These are phyloP conservation scores for Coemansia sp. DNA, from an alignment of 371 early-diverging fungal species.

Conservation along the genomic window DNA sequence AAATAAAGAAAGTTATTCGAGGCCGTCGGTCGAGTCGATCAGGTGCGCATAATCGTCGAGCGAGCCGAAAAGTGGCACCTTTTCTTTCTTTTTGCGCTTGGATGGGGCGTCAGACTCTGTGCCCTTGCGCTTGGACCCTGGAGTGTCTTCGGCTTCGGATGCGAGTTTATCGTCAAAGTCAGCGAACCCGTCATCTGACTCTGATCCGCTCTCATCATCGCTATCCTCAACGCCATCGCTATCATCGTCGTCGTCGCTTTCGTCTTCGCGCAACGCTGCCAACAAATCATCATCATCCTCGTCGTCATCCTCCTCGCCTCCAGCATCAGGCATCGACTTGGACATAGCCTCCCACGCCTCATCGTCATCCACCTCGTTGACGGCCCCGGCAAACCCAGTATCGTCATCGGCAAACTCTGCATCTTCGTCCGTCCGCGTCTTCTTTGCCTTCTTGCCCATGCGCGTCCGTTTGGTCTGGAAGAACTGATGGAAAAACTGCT, in stretches of 20 bases:
- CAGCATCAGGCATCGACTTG: slow-evolving; percentile 65
- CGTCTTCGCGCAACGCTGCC: slow-evolving; percentile 54
- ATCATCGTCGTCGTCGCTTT: slow-evolving; percentile 49
- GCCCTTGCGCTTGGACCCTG: slow-evolving; percentile 40
- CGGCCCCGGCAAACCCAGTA: slow-evolving; percentile 53
- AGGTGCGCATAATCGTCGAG: slow-evolving; percentile 72
- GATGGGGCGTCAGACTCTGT: slow-evolving; percentile 33
- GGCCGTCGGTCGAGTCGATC: slow-evolving; percentile 55
- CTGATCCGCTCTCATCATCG: slow-evolving; percentile 50
- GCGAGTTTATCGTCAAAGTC: slow-evolving; percentile 34
- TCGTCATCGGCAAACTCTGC: slow-evolving; percentile 54
- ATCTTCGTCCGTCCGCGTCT: slow-evolving; percentile 36
- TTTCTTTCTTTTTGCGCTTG: slow-evolving; percentile 61
- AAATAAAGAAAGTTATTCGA: slow-evolving; percentile 12
- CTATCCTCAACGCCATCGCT: slow-evolving; percentile 53
- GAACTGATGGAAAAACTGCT: slow-evolving; percentile 58
- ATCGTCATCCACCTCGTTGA: slow-evolving; percentile 50
- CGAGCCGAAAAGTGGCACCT: slow-evolving; percentile 68
- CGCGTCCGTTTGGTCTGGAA: slow-evolving; percentile 68
- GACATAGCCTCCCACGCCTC: slow-evolving; percentile 74
- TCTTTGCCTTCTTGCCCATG: slow-evolving; percentile 54
- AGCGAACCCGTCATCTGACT: slow-evolving; percentile 46
- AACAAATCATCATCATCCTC: slow-evolving; percentile 52
- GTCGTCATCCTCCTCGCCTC: slow-evolving; percentile 47
- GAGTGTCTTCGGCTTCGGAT: background rate